Percentiles rank a stretch among this genome's conserved stretches.
These are phyloP conservation scores for Chalciporus sp. DNA, from an alignment of 1,284 basidiomycete species.

Conservation along the genomic window DNA sequence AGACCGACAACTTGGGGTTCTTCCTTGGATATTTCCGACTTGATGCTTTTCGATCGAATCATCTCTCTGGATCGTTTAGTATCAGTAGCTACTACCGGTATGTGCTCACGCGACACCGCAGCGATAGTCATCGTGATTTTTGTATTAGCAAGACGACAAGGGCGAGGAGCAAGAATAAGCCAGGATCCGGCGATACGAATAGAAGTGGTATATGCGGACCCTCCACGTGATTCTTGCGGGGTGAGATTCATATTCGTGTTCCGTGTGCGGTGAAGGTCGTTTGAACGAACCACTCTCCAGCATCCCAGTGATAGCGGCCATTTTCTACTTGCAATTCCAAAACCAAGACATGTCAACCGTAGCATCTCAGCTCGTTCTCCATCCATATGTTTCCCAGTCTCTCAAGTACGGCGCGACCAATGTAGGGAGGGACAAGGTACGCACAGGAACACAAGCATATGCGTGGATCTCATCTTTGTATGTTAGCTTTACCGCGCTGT, in stretches of 20 bases:
- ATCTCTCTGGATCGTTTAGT: not conserved
- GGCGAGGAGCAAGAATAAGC: not conserved
- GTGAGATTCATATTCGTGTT: conserved; percentile 5
- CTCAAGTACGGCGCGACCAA: conserved; percentile 83
- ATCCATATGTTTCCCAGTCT: conserved; percentile 76
- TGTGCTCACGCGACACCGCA: not conserved
- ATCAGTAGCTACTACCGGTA: not conserved
- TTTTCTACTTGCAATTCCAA: conserved; percentile 5
- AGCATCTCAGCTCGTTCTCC: conserved; percentile 80
- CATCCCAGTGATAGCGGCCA: conserved; percentile 14
- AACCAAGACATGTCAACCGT: conserved; percentile 53
- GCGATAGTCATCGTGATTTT: not conserved
- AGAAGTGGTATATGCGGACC: conserved; percentile 8
- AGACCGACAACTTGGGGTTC: no score
- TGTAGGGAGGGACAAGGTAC: conserved; percentile 86
- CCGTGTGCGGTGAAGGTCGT: not conserved
- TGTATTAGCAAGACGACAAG: not conserved
- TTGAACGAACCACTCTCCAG: not conserved
- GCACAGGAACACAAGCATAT: conserved; percentile 7
- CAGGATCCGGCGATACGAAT: no score
- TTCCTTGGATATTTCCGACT: not conserved
- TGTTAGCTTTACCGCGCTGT: conserved; percentile 84
- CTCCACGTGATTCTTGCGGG: conserved; percentile 34
- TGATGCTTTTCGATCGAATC: not conserved
- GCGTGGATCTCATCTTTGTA: not conserved